These are phyloP conservation scores for Fraxinus americana DNA, from an alignment of 257 asterid species.

Conservation along the genomic window DNA sequence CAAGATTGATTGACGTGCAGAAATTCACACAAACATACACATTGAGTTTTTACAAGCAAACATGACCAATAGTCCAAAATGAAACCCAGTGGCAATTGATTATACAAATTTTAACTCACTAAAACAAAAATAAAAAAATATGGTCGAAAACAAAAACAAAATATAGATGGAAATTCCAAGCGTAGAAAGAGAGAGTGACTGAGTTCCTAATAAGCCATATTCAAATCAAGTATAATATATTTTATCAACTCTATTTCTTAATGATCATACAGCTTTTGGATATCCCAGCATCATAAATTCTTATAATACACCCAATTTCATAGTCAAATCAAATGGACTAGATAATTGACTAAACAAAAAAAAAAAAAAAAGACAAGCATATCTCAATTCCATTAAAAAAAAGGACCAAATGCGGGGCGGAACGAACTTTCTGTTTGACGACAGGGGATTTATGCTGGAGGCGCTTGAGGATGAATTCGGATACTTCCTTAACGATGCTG, in stretches of 20 bases:
- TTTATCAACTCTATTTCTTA: not conserved
- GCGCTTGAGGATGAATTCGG: constrained; percentile 90
- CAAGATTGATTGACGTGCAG: not conserved
- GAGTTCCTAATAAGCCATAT: not conserved
- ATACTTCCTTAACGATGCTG: constrained; percentile 79
- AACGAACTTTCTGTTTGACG: constrained; percentile 77
- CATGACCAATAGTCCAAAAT: not conserved
- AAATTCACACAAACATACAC: not conserved
- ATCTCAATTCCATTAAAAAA: not conserved
- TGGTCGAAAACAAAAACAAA: not conserved
- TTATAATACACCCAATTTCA: not conserved
- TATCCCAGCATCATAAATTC: constrained; percentile 1
- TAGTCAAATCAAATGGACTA: not conserved
- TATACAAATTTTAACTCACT: not conserved
- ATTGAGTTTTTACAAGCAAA: not conserved
- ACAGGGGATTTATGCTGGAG: constrained; percentile 92
- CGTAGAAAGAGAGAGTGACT: not conserved
- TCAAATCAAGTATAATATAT: not conserved
- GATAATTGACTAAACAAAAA: not conserved
- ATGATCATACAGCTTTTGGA: not conserved
- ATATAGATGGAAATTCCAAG: not conserved
- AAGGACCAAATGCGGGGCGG: not conserved
- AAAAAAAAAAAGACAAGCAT: not conserved
- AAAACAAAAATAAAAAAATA: too few species aligned
- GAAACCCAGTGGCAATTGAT: not conserved